Conservation (phyloP, 345 rosid species). For the Acer yangbiense region DNA sequence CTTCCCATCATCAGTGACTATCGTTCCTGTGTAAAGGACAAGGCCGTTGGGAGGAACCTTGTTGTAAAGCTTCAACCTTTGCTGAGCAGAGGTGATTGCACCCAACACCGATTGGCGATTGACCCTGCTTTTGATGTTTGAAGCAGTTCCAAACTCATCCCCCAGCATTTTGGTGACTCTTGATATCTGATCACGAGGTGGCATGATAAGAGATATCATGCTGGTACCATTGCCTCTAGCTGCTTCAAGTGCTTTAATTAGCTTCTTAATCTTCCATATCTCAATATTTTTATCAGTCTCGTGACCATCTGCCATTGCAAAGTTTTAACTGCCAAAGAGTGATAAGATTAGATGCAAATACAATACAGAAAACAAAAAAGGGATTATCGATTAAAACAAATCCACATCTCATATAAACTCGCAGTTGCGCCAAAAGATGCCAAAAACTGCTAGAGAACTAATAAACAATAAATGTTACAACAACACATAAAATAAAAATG, state of each 20-base stretch:
- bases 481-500: not conserved
- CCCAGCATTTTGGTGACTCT: conserved; percentile 79
- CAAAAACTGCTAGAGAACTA: not conserved
- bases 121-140: conserved; percentile 77
- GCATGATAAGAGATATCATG: conserved; percentile 82
- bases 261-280: conserved; percentile 75
- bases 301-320: conserved; percentile 50
- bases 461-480: not conserved
- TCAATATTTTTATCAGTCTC: conserved; percentile 69
- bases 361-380: not conserved
- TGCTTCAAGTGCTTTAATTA: conserved; percentile 68
- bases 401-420: not conserved
- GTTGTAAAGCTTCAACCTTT: conserved; percentile 71
- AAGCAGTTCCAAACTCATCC: conserved; percentile 77
- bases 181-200: conserved; percentile 69
- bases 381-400: not conserved
- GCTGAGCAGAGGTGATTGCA: conserved; percentile 76
- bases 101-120: conserved; percentile 75
- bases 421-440: not conserved
- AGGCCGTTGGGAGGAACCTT: conserved; percentile 74
- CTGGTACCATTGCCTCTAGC: conserved; percentile 80
- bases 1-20: conserved; percentile 69
- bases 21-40: conserved; percentile 73
- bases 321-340: not conserved
- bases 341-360: not conserved